Percentiles rank a stretch among this genome's conserved stretches.
phyloP scores from a whole-genome alignment of 768 basidiomycete species.

The Dacryopinax primogenitus region DNA sequence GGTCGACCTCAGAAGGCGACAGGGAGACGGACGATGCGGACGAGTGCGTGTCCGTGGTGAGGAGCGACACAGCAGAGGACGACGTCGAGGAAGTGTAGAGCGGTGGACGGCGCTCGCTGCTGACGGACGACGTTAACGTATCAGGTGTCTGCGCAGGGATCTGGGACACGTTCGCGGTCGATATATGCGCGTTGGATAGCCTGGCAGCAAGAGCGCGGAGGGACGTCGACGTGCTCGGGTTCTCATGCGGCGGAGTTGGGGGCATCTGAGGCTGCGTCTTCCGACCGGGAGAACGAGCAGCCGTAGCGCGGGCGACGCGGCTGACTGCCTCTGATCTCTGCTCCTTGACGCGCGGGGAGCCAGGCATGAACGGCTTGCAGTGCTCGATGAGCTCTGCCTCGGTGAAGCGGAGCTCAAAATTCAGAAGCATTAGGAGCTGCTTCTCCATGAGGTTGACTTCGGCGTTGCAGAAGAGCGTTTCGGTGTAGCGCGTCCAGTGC shows the following conservation, averaged over 20 bases:
- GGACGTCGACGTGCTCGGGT: background rate
- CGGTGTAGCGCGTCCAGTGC: slow-evolving; percentile 75
- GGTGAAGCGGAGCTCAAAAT: slow-evolving; percentile 82
- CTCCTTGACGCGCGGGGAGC: slow-evolving; percentile 15
- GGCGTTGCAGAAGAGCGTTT: slow-evolving; percentile 44
- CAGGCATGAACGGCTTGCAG: slow-evolving; percentile 40
- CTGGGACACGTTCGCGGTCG: slow-evolving; percentile 1
- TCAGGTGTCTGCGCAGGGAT: slow-evolving; percentile 5
- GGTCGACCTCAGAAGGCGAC: slow-evolving; percentile 3
- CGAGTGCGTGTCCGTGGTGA: slow-evolving; percentile 3
- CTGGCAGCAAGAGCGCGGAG: background rate
- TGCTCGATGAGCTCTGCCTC: slow-evolving; percentile 57
- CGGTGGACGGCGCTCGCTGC: slow-evolving; percentile 8
- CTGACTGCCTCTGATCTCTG: slow-evolving; percentile 34
- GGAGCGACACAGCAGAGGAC: background rate
- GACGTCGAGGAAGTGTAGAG: slow-evolving; percentile 12
- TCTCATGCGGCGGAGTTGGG: slow-evolving; percentile 28
- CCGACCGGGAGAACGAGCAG: slow-evolving; percentile 38
- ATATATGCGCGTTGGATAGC: slow-evolving; percentile 13
- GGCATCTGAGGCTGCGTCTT: slow-evolving; percentile 30
- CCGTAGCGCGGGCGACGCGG: slow-evolving; percentile 42
- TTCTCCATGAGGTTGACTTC: slow-evolving; percentile 90
- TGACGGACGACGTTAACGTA: slow-evolving; percentile 8
- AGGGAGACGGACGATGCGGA: slow-evolving; percentile 5
- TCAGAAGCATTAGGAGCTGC: slow-evolving; percentile 82